Conservation (phyloP, 2,329 filamentous ascomycete genomes). For the Colletotrichum sp. region DNA sequence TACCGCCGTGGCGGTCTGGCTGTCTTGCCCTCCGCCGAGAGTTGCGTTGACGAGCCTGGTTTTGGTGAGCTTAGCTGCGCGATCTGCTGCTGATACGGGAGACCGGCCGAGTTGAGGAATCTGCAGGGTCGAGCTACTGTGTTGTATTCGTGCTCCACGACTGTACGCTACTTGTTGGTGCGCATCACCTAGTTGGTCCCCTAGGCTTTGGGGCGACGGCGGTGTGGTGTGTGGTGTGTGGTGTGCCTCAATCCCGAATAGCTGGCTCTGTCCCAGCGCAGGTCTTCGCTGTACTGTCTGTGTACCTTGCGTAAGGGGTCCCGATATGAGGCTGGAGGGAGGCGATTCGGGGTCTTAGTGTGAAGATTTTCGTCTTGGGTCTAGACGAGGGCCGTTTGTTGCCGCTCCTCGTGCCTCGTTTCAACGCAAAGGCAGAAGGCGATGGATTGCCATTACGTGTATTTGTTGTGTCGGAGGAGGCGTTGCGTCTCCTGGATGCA, state of each 20-base stretch:
- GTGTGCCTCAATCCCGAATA: not conserved
- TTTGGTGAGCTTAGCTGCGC: not conserved
- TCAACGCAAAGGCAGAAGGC: not conserved
- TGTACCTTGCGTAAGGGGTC: not conserved
- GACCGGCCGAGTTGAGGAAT: slow-evolving; percentile 2
- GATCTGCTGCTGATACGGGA: not conserved
- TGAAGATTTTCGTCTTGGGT: not conserved
- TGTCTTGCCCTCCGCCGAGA: slow-evolving; percentile 5
- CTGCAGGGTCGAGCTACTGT: slow-evolving; percentile 15
- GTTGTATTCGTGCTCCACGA: not conserved
- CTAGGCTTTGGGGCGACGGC: not conserved
- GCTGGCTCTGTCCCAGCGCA: not conserved
- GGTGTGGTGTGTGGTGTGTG: not conserved
- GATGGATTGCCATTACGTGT: not conserved
- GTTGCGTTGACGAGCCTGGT: slow-evolving; percentile 7
- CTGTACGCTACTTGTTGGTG: not conserved
- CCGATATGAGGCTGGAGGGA: not conserved
- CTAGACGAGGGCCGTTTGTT: not conserved
- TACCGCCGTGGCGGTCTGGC: slow-evolving; percentile 6
- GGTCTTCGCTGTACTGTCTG: not conserved
- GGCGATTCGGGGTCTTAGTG: not conserved
- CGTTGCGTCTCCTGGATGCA: not conserved
- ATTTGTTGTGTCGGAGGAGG: not conserved
- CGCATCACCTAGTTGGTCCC: not conserved
- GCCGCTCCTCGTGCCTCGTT: not conserved